These are phyloP conservation scores for Penicillium cataractarum DNA, from an alignment of 495 filamentous ascomycete species.

Conservation along the genomic window DNA sequence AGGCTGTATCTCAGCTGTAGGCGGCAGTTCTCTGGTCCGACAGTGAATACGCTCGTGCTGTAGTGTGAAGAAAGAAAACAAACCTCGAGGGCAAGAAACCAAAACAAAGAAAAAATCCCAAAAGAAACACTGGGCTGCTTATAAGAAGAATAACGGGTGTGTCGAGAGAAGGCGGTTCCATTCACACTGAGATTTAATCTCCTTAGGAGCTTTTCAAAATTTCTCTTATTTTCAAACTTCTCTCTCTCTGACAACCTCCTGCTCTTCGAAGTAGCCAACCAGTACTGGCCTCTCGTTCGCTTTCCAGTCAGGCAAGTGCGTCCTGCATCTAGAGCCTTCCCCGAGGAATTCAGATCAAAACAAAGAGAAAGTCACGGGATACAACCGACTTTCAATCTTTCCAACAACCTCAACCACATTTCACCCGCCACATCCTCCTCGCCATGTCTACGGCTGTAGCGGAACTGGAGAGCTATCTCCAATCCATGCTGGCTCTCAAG, in stretches of 20 bases:
- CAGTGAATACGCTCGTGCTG: slow-evolving; percentile 45
- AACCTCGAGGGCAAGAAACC: slow-evolving; percentile 2
- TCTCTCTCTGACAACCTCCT: background rate
- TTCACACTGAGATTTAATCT: slow-evolving; percentile 3
- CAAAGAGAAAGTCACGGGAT: no score
- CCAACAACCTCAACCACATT: no score
- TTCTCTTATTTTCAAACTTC: background rate
- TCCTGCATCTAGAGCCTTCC: background rate
- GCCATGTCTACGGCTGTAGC: slow-evolving; percentile 80
- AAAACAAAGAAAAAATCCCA: background rate
- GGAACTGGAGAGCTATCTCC: slow-evolving; percentile 87
- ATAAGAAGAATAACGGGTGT: slow-evolving; percentile 7
- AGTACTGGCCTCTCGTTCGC: slow-evolving; percentile 5
- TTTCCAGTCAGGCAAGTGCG: background rate
- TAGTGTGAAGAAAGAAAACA: slow-evolving; percentile 34
- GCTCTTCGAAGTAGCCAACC: slow-evolving; percentile 6
- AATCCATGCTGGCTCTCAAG: slow-evolving; percentile 88
- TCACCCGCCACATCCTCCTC: background rate
- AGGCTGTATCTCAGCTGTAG: slow-evolving; percentile 54
- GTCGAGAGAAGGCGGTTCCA: background rate
- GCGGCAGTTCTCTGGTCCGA: slow-evolving; percentile 38
- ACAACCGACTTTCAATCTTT: background rate
- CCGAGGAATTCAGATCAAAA: background rate
- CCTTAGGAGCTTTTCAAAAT: slow-evolving; percentile 2
- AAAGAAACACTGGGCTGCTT: slow-evolving; percentile 5